Percentiles rank a stretch among this genome's conserved stretches.
phyloP scores from a whole-genome alignment of 176 grass and related monocot species.

The Juncus inflexus region DNA sequence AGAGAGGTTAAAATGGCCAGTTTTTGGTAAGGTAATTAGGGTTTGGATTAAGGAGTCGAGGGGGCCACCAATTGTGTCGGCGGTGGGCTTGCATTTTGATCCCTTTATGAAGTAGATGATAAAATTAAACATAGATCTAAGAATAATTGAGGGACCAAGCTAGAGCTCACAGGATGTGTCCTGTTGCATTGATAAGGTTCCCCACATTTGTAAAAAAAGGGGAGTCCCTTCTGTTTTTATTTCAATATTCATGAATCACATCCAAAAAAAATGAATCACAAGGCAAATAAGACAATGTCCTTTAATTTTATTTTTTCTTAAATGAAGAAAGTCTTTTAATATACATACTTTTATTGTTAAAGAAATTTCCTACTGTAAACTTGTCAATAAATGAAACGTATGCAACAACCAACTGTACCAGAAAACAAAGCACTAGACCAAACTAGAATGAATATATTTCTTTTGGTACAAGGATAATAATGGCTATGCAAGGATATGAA shows the following conservation, averaged over 20 bases:
- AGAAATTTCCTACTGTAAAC: no score
- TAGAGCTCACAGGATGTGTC: not conserved
- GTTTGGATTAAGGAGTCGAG: conserved; percentile 46
- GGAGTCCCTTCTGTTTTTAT: no score
- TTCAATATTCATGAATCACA: no score
- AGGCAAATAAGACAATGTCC: not conserved
- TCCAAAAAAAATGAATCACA: not conserved
- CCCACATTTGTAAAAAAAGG: not conserved
- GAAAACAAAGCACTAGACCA: no score
- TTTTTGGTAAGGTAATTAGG: conserved; percentile 45
- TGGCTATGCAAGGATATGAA: no score
- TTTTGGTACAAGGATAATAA: no score
- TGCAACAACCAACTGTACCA: no score
- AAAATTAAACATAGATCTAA: conserved; percentile 22
- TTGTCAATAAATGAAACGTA: no score
- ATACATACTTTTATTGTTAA: no score
- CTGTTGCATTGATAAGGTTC: not conserved
- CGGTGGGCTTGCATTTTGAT: conserved; percentile 75
- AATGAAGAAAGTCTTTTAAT: no score
- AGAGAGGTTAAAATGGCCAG: conserved; percentile 48
- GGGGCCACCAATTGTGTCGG: conserved; percentile 59
- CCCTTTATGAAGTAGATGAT: conserved; percentile 26
- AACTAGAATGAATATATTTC: no score
- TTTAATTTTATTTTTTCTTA: no score
- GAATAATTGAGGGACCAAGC: conserved; percentile 18